phyloP scores from a whole-genome alignment of 1,284 basidiomycete species.

The Coniferiporia weirii region DNA sequence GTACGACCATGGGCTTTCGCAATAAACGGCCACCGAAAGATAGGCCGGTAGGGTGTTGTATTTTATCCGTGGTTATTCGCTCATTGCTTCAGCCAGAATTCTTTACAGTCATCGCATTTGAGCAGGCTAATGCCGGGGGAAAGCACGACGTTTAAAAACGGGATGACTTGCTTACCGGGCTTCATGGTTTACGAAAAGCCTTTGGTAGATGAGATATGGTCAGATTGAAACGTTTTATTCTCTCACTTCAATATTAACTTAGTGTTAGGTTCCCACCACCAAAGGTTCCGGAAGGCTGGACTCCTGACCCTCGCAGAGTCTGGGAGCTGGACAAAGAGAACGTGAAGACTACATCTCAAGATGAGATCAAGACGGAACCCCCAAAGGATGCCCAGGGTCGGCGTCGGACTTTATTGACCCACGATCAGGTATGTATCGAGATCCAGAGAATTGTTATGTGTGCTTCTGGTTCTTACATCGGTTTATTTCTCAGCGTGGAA shows the following conservation, averaged over 20 bases:
- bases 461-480: constrained; percentile 15
- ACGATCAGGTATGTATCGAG: constrained; percentile 53
- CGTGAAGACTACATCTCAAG: constrained; percentile 13
- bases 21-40: neutral
- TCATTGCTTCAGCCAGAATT: constrained; percentile 17
- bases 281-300: constrained; percentile 79
- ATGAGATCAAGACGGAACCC: neutral
- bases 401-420: constrained; percentile 55
- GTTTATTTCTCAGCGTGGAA: constrained; percentile 56
- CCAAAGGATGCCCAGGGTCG: constrained; percentile 33
- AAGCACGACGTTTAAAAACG: constrained; percentile 61
- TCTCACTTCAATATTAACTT: constrained; percentile 14
- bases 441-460: constrained; percentile 4
- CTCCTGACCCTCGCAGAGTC: constrained; percentile 73
- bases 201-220: constrained; percentile 73
- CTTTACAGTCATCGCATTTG: constrained; percentile 20
- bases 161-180: constrained; percentile 65
- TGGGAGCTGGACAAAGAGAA: constrained; percentile 59
- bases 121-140: constrained; percentile 26
- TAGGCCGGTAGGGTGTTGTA: constrained; percentile 16
- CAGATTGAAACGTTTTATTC: constrained; percentile 24
- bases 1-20: constrained; percentile 32
- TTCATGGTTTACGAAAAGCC: constrained; percentile 71
- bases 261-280: constrained; percentile 70
- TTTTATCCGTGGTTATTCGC: constrained; percentile 18